Evolutionary conservation across 331 rosid genomes (phyloP).

Genomic region (Cydonia oblonga): DNA sequence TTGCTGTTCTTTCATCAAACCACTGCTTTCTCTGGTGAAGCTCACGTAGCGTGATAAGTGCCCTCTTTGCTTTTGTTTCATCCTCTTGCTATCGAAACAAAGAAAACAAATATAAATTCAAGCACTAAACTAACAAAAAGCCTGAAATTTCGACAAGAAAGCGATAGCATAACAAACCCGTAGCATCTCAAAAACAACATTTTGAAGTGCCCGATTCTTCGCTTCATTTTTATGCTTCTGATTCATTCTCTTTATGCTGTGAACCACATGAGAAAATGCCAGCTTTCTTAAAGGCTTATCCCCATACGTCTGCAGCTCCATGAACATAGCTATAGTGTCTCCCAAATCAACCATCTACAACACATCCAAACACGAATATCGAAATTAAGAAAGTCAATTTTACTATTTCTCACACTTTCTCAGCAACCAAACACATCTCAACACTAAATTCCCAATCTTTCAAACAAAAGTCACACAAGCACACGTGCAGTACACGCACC

Average conservation of each 20-base stretch:
- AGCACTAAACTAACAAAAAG: neutral
- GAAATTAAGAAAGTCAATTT: neutral
- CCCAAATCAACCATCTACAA: slow-evolving; percentile 46
- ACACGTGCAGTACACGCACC: slow-evolving; percentile 6
- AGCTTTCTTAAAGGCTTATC: slow-evolving; percentile 42
- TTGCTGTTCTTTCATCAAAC: slow-evolving; percentile 82
- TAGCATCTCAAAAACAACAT: slow-evolving; percentile 48
- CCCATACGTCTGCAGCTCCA: slow-evolving; percentile 72
- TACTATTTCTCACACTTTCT: neutral
- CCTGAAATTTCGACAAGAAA: neutral
- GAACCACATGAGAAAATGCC: slow-evolving; percentile 59
- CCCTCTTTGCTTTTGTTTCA: slow-evolving; percentile 58
- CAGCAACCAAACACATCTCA: neutral
- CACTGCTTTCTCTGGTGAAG: slow-evolving; percentile 70
- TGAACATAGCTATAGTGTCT: slow-evolving; percentile 55
- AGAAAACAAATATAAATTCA: neutral
- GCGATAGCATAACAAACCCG: slow-evolving; percentile 36
- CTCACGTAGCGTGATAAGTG: slow-evolving; percentile 54
- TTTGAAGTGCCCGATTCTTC: slow-evolving; percentile 70
- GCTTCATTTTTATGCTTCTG: slow-evolving; percentile 65
- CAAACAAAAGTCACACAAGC: neutral
- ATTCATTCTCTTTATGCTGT: slow-evolving; percentile 67
- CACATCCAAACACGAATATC: neutral
- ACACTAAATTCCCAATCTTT: neutral
- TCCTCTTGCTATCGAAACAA: slow-evolving; percentile 48